Evolutionary conservation across 768 basidiomycete species (phyloP), one percentile per base, ranked within the genome.

Genomic region (Mycena olivaceomarginata): DNA sequence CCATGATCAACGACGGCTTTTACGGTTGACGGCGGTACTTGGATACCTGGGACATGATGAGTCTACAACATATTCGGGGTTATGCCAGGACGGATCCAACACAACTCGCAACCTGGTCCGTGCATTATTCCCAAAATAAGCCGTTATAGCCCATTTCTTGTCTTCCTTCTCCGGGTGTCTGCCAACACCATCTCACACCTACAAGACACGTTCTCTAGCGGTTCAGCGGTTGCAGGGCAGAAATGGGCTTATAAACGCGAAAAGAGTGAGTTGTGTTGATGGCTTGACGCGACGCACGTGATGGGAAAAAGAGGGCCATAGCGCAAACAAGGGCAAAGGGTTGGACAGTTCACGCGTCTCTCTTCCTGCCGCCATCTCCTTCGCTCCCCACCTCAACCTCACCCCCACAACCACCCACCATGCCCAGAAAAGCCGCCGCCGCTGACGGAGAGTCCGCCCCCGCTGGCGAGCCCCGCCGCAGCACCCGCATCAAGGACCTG

Each of bases 371-470:
- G 20, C 22, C 76, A 72, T 69, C 43, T 40, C 66, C 65, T 70
- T 69, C 51, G 16, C 13, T 39, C 25, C 10, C 40, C 11, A 8
- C 40, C 6, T n/a, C 15, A n/a, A 12, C 18, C 31, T n/a, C 16
- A 5, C 60, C 60, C 39, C 45, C 70, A 48, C 41, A 41, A 20
- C 69, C 13, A 67, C 69, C 67, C 16, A 46, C 31, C 77, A 95
- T 95, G 94, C 93, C 94, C 78, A 92, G 94, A 81, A 95, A 94
- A 91, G 89, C 93, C 65, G 91, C 90, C 62, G 83, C 84, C 2
- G 88, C 85, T 67, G 85, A 87, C 37, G 63, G 43, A 15, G 63
- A 65, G n/a, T 31, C 25, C 11, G 11, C 57, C 11, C 12, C 59
- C 15, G 88, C 83, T 12, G 74, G 85, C 7, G 89, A 87, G 82